Percentiles rank a stretch among this genome's conserved stretches.
Evolutionary conservation across 1,284 basidiomycete genomes (phyloP).

Genomic region (Rhodotorula sp.): DNA sequence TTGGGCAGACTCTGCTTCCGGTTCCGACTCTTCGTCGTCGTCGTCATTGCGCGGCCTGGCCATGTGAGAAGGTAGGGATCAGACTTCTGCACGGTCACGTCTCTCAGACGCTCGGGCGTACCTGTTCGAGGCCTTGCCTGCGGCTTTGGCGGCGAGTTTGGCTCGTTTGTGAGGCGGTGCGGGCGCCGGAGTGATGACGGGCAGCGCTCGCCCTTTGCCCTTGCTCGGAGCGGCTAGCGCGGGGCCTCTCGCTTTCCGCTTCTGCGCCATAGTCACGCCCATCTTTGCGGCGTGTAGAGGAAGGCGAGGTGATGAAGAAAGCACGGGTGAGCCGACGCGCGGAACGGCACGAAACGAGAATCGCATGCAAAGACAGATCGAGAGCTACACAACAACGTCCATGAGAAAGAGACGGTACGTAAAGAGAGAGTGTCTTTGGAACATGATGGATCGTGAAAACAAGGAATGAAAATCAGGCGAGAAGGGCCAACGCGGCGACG

Average conservation of each 20-base stretch:
- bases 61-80: neutral
- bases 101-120: neutral
- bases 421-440: constrained; percentile 6
- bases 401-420: neutral
- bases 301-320: neutral
- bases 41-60: neutral
- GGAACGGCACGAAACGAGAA: neutral
- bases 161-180: constrained; percentile 5
- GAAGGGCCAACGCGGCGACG: neutral
- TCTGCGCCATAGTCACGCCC: neutral
- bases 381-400: neutral
- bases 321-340: neutral
- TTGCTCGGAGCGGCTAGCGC: neutral
- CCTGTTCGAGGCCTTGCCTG: constrained; percentile 18
- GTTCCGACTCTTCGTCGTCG: neutral
- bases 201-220: neutral
- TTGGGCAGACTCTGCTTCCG: neutral
- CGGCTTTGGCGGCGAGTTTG: neutral
- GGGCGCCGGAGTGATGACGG: neutral
- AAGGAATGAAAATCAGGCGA: neutral
- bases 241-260: neutral
- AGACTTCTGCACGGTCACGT: neutral
- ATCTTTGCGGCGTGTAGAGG: neutral
- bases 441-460: neutral
- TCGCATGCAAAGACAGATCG: neutral